Percentiles rank a stretch among this genome's conserved stretches.
phyloP scores from a whole-genome alignment of 2,329 filamentous ascomycete species.

The Teratosphaeria zuluensis region DNA sequence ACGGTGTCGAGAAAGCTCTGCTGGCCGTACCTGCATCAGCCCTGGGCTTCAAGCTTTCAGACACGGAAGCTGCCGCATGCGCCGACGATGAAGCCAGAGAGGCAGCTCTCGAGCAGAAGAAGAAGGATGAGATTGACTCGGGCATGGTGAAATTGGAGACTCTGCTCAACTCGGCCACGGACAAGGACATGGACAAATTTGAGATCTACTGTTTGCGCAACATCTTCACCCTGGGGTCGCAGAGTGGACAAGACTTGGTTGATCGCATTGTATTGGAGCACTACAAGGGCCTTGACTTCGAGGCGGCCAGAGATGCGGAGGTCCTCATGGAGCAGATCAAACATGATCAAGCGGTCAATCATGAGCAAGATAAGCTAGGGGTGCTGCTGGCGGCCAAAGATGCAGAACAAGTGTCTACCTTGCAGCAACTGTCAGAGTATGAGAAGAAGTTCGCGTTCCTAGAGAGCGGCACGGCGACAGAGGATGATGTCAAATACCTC shows the following conservation, averaged over 20 bases:
- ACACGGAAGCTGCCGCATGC: background rate
- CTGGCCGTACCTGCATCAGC: slow-evolving; percentile 61
- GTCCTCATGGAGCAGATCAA: slow-evolving; percentile 61
- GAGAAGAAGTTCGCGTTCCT: background rate
- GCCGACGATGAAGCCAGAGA: slow-evolving; percentile 15
- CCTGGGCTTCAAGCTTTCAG: slow-evolving; percentile 58
- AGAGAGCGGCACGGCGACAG: background rate
- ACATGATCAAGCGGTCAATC: slow-evolving; percentile 61
- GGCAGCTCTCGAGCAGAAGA: slow-evolving; percentile 26
- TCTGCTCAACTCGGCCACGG: slow-evolving; percentile 39
- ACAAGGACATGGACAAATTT: slow-evolving; percentile 43
- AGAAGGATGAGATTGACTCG: slow-evolving; percentile 60
- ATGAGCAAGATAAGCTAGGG: slow-evolving; percentile 70
- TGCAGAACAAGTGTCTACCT: slow-evolving; percentile 60
- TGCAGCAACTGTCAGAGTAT: slow-evolving; percentile 46
- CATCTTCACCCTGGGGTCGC: slow-evolving; percentile 41
- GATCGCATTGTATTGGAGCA: slow-evolving; percentile 74
- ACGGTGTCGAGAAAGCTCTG: slow-evolving; percentile 76
- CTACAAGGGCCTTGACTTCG: slow-evolving; percentile 53
- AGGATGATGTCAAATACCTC: background rate
- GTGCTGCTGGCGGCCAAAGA: slow-evolving; percentile 59
- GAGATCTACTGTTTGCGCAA: slow-evolving; percentile 82
- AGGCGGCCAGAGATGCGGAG: slow-evolving; percentile 23
- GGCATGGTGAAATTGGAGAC: slow-evolving; percentile 49
- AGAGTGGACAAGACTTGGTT: slow-evolving; percentile 46